Percentiles rank a stretch among this genome's conserved stretches.
Evolutionary conservation across 2,329 filamentous ascomycete species (phyloP).

Genomic region (Coniella lustricola): DNA sequence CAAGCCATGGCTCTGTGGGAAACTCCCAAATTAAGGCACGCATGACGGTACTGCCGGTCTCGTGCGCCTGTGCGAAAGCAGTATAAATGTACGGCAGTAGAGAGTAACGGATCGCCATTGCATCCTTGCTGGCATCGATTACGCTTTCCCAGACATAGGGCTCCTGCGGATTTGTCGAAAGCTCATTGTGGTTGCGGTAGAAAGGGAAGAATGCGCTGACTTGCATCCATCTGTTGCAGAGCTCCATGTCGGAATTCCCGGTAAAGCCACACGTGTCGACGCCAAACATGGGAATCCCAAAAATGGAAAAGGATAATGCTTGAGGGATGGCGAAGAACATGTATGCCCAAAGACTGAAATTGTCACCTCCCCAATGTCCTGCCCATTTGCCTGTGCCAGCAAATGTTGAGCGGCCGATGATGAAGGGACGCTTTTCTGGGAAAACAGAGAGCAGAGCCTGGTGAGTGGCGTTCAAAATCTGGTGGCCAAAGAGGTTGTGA

Average conservation of each 20-base stretch:
- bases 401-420: conserved; percentile 76
- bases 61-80: conserved; percentile 59
- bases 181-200: conserved; percentile 68
- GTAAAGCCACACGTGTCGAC: conserved; percentile 65
- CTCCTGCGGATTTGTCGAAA: conserved; percentile 58
- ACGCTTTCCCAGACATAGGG: conserved; percentile 65
- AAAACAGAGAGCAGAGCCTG: conserved; percentile 58
- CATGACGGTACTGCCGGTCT: conserved; percentile 62
- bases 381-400: conserved; percentile 68
- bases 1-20: conserved; percentile 60
- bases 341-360: conserved; percentile 61
- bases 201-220: conserved; percentile 65
- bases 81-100: conserved; percentile 74
- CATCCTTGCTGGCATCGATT: conserved; percentile 53
- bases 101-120: conserved; percentile 64
- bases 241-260: conserved; percentile 59
- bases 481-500: conserved; percentile 71
- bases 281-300: conserved; percentile 72
- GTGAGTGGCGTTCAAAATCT: conserved; percentile 72
- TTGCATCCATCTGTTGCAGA: conserved; percentile 60
- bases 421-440: conserved; percentile 67
- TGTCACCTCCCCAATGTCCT: conserved; percentile 80
- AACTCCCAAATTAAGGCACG: conserved; percentile 70
- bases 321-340: conserved; percentile 75
- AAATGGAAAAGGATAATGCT: conserved; percentile 66